Evolutionary conservation across 2,329 filamentous ascomycete species (phyloP).

Genomic region (Colletotrichum sp.): DNA sequence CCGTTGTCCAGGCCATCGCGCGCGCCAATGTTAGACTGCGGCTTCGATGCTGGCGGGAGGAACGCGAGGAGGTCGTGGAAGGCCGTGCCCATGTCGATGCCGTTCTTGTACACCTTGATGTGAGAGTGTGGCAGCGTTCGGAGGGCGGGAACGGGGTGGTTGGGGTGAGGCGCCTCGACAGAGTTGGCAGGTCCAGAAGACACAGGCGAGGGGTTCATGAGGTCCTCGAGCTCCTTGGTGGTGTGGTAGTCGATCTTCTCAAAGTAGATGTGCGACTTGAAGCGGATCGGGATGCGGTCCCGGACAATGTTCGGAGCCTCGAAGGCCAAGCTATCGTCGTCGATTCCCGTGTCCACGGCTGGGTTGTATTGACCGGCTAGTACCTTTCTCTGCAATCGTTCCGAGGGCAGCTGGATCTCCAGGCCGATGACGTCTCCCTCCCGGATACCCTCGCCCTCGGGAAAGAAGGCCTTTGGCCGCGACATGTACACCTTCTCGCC

Average conservation of each 20-base stretch:
- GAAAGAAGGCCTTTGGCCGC: slow-evolving; percentile 88
- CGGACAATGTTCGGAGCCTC: slow-evolving; percentile 83
- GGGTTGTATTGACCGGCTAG: slow-evolving; percentile 89
- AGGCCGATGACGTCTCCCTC: slow-evolving; percentile 95
- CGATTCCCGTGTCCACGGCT: slow-evolving; percentile 72
- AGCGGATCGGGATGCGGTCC: slow-evolving; percentile 92
- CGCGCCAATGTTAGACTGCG: slow-evolving; percentile 73
- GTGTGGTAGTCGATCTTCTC: slow-evolving; percentile 90
- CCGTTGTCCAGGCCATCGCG: slow-evolving; percentile 92
- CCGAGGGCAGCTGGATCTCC: slow-evolving; percentile 87
- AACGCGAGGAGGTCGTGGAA: slow-evolving; percentile 91
- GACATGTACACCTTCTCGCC: slow-evolving; percentile 95
- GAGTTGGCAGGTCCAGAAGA: slow-evolving; percentile 47
- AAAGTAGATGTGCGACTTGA: slow-evolving; percentile 93
- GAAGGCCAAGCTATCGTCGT: slow-evolving; percentile 57
- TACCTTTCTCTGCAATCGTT: slow-evolving; percentile 85
- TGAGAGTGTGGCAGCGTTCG: slow-evolving; percentile 85
- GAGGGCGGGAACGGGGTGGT: slow-evolving; percentile 75
- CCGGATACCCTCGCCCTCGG: slow-evolving; percentile 75
- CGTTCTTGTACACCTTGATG: slow-evolving; percentile 94
- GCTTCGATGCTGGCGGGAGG: slow-evolving; percentile 84
- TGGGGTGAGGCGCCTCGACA: slow-evolving; percentile 69
- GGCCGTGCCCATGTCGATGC: slow-evolving; percentile 81
- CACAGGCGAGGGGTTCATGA: slow-evolving; percentile 71
- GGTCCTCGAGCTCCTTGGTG: slow-evolving; percentile 86